Evolutionary conservation across 805 yeast species (phyloP).

Genomic region (Ogataea paradorogensis): DNA sequence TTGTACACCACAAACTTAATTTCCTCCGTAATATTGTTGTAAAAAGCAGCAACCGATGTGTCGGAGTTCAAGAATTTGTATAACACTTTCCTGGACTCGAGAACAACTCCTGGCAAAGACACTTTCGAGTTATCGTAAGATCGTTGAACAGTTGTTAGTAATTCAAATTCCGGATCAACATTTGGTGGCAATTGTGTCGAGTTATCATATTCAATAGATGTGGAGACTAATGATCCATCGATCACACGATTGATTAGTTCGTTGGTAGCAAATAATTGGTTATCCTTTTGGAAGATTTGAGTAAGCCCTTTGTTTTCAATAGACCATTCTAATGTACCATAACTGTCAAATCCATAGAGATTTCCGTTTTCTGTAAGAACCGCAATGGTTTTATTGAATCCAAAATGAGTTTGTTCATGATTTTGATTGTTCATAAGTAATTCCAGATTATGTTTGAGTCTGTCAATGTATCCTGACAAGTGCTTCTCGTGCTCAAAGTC

Average conservation of each 20-base stretch:
- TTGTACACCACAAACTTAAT: conserved; percentile 60
- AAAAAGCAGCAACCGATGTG: conserved; percentile 49
- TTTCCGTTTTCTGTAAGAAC: conserved; percentile 40
- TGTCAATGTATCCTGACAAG: conserved; percentile 31
- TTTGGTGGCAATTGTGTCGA: conserved; percentile 7
- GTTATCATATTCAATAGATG: conserved; percentile 9
- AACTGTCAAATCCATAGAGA: conserved; percentile 42
- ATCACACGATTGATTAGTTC: neutral
- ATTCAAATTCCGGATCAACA: neutral
- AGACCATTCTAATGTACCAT: conserved; percentile 36
- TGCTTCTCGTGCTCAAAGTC: conserved; percentile 33
- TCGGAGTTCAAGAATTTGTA: conserved; percentile 84
- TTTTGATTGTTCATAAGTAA: conserved; percentile 17
- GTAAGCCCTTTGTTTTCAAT: conserved; percentile 14
- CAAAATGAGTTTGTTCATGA: conserved; percentile 37
- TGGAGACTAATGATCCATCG: neutral
- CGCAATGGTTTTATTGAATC: conserved; percentile 43
- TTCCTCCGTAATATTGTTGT: conserved; percentile 23
- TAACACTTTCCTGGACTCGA: conserved; percentile 68
- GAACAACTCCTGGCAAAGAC: conserved; percentile 64
- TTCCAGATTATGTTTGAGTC: conserved; percentile 31
- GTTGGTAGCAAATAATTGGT: conserved; percentile 5
- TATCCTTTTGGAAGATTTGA: conserved; percentile 9
- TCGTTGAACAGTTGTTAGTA: conserved; percentile 24
- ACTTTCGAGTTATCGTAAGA: conserved; percentile 38